phyloP scores from a whole-genome alignment of 1,139 yeast genomes.

The Meyerozyma carpophila region DNA sequence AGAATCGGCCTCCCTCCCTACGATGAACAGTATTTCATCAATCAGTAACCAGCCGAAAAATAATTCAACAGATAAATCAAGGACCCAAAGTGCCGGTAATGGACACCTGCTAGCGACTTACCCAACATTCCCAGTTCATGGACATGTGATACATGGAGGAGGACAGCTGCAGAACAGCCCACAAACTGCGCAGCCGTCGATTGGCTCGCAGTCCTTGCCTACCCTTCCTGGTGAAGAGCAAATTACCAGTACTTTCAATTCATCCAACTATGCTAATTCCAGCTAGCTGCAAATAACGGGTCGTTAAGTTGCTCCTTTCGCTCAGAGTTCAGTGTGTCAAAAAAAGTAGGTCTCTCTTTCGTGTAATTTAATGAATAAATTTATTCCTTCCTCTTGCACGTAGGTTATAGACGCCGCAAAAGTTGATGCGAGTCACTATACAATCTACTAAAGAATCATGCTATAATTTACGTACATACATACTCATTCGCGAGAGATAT shows the following conservation, averaged over 20 bases:
- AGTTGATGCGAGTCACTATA: not conserved
- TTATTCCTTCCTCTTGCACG: not conserved
- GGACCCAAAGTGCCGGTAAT: not conserved
- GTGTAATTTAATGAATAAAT: not conserved
- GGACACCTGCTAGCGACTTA: not conserved
- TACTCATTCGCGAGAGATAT: conserved; percentile 3
- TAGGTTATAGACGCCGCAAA: not conserved
- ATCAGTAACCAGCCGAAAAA: not conserved
- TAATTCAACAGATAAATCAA: not conserved
- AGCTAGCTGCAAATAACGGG: not conserved
- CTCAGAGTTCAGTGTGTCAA: not conserved
- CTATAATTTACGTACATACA: not conserved
- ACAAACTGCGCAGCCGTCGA: not conserved
- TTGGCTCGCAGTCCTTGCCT: not conserved
- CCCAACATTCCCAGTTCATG: not conserved
- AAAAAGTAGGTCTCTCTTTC: not conserved
- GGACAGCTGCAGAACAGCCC: not conserved
- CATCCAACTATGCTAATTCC: not conserved
- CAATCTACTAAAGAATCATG: not conserved
- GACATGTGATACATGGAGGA: not conserved
- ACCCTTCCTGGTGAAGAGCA: not conserved
- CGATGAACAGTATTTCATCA: not conserved
- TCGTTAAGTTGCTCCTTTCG: not conserved
- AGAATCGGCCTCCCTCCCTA: not conserved
- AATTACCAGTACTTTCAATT: not conserved